A percentile compares a stretch with the other conserved stretches of the same genome.
phyloP scores from a whole-genome alignment of 805 yeast species.

The Saccharomycopsis lassenensis region DNA sequence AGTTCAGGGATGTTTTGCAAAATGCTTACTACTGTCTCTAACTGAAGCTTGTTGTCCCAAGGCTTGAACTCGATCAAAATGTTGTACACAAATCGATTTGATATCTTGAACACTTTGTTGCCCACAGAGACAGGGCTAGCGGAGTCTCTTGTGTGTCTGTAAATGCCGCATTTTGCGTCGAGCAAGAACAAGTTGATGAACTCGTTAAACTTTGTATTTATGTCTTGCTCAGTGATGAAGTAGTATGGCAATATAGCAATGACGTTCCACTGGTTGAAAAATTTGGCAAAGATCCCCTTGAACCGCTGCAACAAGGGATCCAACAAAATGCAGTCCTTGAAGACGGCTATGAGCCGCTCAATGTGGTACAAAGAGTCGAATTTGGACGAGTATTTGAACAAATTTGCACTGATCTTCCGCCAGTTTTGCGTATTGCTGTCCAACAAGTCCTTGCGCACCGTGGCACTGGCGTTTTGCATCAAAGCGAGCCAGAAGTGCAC shows the following conservation, averaged over 20 bases:
- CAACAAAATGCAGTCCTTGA: constrained; percentile 40
- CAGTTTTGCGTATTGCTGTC: constrained; percentile 26
- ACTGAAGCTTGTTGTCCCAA: constrained; percentile 62
- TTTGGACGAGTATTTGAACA: constrained; percentile 53
- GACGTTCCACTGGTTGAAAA: constrained; percentile 69
- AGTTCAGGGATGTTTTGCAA: constrained; percentile 54
- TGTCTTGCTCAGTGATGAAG: constrained; percentile 26
- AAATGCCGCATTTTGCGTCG: constrained; percentile 38
- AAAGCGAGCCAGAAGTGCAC: constrained; percentile 51
- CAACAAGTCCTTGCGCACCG: constrained; percentile 56
- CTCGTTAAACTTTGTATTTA: constrained; percentile 31
- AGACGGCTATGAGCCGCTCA: constrained; percentile 31
- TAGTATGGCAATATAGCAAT: constrained; percentile 46
- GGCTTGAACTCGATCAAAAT: constrained; percentile 62
- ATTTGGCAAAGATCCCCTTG: constrained; percentile 46
- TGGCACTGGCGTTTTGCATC: constrained; percentile 36
- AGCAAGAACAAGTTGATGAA: constrained; percentile 41
- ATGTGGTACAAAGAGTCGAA: constrained; percentile 41
- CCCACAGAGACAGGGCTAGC: constrained; percentile 31
- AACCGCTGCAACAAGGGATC: constrained; percentile 55
- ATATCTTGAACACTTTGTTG: constrained; percentile 42
- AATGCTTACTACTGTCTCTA: constrained; percentile 40
- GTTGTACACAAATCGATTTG: constrained; percentile 58
- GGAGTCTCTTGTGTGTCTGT: constrained; percentile 22
- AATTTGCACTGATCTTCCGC: constrained; percentile 47